Percentiles rank a stretch among this genome's conserved stretches.
Evolutionary conservation across 2,329 filamentous ascomycete species (phyloP).

Genomic region (Penicillium sp.): DNA sequence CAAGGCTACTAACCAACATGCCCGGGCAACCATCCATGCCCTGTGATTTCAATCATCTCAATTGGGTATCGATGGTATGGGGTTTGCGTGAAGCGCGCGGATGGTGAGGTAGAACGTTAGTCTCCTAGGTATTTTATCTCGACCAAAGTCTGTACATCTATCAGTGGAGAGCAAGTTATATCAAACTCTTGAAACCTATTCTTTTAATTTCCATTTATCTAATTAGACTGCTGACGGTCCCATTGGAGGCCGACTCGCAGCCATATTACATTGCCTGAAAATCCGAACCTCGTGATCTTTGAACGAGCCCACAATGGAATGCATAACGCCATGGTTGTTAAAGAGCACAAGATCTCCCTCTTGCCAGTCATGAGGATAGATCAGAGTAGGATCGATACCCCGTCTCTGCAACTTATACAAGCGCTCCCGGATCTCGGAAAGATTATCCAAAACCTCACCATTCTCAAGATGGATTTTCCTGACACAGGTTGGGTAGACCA

Average conservation of each 20-base stretch:
- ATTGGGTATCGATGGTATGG: conserved; percentile 12
- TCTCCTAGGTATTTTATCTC: not conserved
- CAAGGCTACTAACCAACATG: not conserved
- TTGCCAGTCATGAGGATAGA: conserved; percentile 76
- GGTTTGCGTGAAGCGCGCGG: conserved; percentile 1
- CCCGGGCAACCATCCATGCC: not conserved
- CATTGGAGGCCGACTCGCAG: conserved; percentile 37
- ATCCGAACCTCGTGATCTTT: conserved; percentile 68
- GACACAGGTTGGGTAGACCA: conserved; percentile 72
- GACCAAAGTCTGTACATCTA: not conserved
- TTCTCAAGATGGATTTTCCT: conserved; percentile 67
- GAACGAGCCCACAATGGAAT: conserved; percentile 75
- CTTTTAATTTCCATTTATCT: not conserved
- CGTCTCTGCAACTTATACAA: conserved; percentile 72
- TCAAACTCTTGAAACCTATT: not conserved
- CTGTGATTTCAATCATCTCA: conserved; percentile 8
- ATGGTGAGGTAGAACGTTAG: not conserved
- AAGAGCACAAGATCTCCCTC: conserved; percentile 76
- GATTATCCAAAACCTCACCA: conserved; percentile 67
- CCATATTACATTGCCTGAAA: conserved; percentile 78
- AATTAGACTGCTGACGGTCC: conserved; percentile 2
- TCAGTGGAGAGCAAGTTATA: not conserved
- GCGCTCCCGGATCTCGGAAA: conserved; percentile 64
- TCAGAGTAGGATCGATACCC: conserved; percentile 65
- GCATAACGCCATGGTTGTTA: conserved; percentile 73